These are phyloP conservation scores for Prunus dulcis DNA, from an alignment of 306 rosid species.

Conservation along the genomic window DNA sequence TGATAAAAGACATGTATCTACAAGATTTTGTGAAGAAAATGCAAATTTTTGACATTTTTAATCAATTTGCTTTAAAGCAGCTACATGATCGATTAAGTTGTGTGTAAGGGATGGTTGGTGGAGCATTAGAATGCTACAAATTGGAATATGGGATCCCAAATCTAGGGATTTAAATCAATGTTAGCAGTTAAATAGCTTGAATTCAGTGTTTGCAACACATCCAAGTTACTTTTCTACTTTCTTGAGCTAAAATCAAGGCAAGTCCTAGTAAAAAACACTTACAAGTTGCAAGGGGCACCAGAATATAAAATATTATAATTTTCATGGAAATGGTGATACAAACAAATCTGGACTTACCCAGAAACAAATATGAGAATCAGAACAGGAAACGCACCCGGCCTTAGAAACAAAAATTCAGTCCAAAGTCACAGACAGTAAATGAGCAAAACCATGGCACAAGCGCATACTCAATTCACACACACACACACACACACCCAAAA, in stretches of 20 bases:
- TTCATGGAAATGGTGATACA: neutral
- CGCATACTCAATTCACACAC: neutral
- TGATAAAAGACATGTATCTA: neutral
- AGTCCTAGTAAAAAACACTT: neutral
- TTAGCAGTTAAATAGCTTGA: neutral
- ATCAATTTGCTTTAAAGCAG: neutral
- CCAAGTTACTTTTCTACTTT: neutral
- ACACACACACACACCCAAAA: too few relatives aligned
- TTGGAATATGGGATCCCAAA: neutral
- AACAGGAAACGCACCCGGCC: neutral
- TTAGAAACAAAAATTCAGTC: neutral
- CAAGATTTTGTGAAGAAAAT: neutral
- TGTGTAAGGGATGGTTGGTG: neutral
- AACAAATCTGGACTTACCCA: constrained; percentile 2
- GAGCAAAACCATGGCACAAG: neutral
- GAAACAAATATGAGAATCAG: neutral
- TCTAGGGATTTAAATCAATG: neutral
- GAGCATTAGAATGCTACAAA: neutral
- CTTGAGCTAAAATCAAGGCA: neutral
- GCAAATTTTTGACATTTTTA: neutral
- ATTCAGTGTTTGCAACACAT: neutral
- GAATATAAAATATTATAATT: neutral
- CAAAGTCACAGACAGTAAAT: neutral
- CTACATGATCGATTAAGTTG: neutral
- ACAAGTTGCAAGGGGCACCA: neutral